Base-by-base conservation (phyloP, 139 green algal species). In the Chlamydomonas asymmetrica region DNA sequence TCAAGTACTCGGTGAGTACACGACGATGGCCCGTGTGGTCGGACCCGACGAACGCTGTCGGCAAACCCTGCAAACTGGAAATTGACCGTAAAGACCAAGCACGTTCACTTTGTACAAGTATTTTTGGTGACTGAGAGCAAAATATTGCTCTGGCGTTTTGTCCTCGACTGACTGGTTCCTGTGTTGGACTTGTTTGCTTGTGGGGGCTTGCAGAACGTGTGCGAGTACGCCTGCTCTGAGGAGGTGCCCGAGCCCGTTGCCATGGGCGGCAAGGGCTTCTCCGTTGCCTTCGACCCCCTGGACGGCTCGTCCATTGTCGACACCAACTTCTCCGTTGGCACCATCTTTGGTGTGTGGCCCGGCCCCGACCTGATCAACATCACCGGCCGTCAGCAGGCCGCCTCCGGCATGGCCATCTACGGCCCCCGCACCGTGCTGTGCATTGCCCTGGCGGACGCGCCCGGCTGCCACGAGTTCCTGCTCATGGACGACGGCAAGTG, bases 401-500 rank as follows among this genome's bases (percentile, higher is more conserved):
- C 92, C 43, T 91, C 94, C 23, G 92, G 91, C 77, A 96, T 98
- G 90, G 92, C 87, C 67, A 88, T 97, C 78, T 97, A 95, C 79
- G 94, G 94, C 72, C 94, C 94, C 39, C 91, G 94, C 71, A 98
- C 94, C 56, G 85, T 97, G 31, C 97, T 91, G 88, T 93, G 89
- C 89, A 86, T 98, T 68, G 94, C 94, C 23, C 80, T 98, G 52
- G 90, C 92, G 82, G 94, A 91, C 82, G 88, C 74, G 75, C 93
- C 93, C 65, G 93, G 92, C 78, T 92, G 81, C 81, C 93, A 97
- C 82, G 94, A 98, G 92, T 98, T 98, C 89, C 84, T 98, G 85
- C 90, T 98, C 13, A 90, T 96, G 87, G 93, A 97, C 78, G 94
- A 98, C 72, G 94, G 94, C 85, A 97, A 97, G 90, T 98, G 92